Percentiles rank a stretch among this genome's conserved stretches.
Conservation (phyloP, 2,329 filamentous ascomycete species). For the Xylaria sp. region DNA sequence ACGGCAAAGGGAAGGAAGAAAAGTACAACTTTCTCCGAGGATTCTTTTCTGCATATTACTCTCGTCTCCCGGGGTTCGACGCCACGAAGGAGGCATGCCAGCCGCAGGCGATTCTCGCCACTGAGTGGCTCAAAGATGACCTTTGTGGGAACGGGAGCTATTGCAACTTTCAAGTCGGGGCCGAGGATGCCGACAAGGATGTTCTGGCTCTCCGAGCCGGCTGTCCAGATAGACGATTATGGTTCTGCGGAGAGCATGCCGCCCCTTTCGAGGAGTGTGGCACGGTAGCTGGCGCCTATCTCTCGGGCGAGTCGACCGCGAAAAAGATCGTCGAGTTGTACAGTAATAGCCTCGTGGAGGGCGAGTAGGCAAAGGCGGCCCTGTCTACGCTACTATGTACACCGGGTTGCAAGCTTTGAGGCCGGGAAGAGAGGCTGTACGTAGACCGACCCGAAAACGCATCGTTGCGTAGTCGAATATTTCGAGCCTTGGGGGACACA, state of each 20-base stretch:
- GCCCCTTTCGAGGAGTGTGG: slow-evolving; percentile 66
- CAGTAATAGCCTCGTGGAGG: not conserved
- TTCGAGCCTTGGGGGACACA: not conserved
- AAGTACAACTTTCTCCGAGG: not conserved
- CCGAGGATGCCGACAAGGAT: slow-evolving; percentile 65
- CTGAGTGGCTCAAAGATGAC: slow-evolving; percentile 73
- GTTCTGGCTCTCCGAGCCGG: slow-evolving; percentile 58
- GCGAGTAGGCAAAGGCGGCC: not conserved
- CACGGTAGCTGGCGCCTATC: slow-evolving; percentile 39
- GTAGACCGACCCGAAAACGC: not conserved
- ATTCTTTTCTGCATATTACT: slow-evolving; percentile 16
- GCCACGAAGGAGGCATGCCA: slow-evolving; percentile 57
- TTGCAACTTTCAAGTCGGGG: slow-evolving; percentile 72
- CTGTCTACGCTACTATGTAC: not conserved
- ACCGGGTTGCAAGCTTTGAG: not conserved
- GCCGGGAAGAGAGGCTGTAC: not conserved
- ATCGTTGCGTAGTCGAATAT: not conserved
- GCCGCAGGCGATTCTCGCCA: slow-evolving; percentile 67
- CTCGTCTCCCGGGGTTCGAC: slow-evolving; percentile 64
- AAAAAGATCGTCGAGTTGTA: slow-evolving; percentile 31
- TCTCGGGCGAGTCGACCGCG: slow-evolving; percentile 35
- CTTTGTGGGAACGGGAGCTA: slow-evolving; percentile 75
- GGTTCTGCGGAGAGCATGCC: slow-evolving; percentile 76
- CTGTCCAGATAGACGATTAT: slow-evolving; percentile 65
- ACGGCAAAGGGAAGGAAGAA: slow-evolving; percentile 29